Conservation (phyloP, 495 filamentous ascomycete species). For the Pseudevernia furfuracea region DNA sequence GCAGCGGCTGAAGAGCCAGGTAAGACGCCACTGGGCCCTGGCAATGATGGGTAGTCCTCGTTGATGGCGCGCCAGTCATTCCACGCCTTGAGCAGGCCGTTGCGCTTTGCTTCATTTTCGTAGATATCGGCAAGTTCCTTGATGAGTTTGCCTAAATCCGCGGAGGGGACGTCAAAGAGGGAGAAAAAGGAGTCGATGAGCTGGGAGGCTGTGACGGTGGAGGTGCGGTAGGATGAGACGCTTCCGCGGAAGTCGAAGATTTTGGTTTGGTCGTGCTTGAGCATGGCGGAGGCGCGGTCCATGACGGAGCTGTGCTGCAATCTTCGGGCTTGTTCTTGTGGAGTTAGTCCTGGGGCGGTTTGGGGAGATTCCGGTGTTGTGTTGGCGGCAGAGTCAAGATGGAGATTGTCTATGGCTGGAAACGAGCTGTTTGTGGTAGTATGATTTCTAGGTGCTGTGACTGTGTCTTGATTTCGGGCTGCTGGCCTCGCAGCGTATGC, state of each 20-base stretch:
- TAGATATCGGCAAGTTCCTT: slow-evolving; percentile 92
- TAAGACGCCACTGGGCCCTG: slow-evolving; percentile 55
- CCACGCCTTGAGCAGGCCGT: slow-evolving; percentile 71
- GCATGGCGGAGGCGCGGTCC: slow-evolving; percentile 72
- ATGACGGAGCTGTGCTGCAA: slow-evolving; percentile 67
- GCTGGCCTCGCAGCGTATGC: slow-evolving; percentile 41
- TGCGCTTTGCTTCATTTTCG: slow-evolving; percentile 67
- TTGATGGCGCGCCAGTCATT: slow-evolving; percentile 91
- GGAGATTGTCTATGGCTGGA: slow-evolving; percentile 36
- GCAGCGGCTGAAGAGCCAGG: slow-evolving; percentile 42
- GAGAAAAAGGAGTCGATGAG: slow-evolving; percentile 76
- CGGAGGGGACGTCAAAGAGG: slow-evolving; percentile 70
- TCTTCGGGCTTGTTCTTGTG: slow-evolving; percentile 71
- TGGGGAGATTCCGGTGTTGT: slow-evolving; percentile 24
- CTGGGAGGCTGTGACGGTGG: slow-evolving; percentile 57
- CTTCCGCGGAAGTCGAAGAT: slow-evolving; percentile 65
- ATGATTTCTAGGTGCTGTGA: slow-evolving; percentile 34
- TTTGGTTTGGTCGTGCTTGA: slow-evolving; percentile 65
- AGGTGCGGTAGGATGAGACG: slow-evolving; percentile 67
- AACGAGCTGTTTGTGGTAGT: slow-evolving; percentile 27
- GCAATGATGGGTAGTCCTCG: slow-evolving; percentile 90
- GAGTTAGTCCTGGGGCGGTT: slow-evolving; percentile 36
- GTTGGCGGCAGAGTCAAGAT: slow-evolving; percentile 32
- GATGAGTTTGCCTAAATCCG: slow-evolving; percentile 79
- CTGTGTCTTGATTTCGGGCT: slow-evolving; percentile 29